phyloP scores from a whole-genome alignment of 1,284 basidiomycete species.

The Omphalotus olearius region DNA sequence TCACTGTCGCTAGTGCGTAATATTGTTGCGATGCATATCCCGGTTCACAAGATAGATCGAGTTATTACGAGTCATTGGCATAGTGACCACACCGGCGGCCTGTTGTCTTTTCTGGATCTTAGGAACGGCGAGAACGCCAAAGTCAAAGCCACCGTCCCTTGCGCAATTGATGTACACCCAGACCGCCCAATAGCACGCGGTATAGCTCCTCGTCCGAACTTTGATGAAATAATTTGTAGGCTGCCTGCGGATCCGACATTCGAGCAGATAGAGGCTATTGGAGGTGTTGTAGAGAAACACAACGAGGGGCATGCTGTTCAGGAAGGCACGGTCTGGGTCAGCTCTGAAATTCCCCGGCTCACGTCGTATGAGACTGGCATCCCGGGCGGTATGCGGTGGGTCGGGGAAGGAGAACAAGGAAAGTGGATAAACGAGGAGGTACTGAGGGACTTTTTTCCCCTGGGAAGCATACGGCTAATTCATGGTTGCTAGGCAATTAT shows the following conservation, averaged over 20 bases:
- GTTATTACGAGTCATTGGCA: conserved; percentile 83
- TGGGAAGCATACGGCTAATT: neutral
- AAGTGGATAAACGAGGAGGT: conserved; percentile 67
- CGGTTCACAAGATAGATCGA: conserved; percentile 51
- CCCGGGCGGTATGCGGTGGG: conserved; percentile 64
- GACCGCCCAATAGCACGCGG: conserved; percentile 70
- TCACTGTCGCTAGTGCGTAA: conserved; percentile 68
- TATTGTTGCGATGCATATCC: conserved; percentile 53
- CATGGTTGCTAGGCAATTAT: conserved; percentile 52
- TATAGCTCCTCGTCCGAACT: conserved; percentile 59
- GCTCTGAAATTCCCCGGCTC: conserved; percentile 73
- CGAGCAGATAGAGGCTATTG: conserved; percentile 51
- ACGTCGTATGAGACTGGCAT: conserved; percentile 67
- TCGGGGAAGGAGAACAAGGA: conserved; percentile 27
- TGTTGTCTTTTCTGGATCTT: conserved; percentile 56
- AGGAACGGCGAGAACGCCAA: conserved; percentile 23
- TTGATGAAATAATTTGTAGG: conserved; percentile 52
- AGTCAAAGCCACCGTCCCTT: conserved; percentile 18
- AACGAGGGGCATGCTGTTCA: conserved; percentile 59
- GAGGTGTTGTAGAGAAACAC: conserved; percentile 55
- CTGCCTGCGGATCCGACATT: conserved; percentile 71
- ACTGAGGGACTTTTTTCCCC: conserved; percentile 14
- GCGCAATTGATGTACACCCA: conserved; percentile 71
- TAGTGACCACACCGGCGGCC: conserved; percentile 74
- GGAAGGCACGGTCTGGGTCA: conserved; percentile 61